Evolutionary conservation across 108 stramenopile genomes (phyloP), one percentile per base, ranked within the genome.

Genomic region (Stephanodiscus minutulus): DNA sequence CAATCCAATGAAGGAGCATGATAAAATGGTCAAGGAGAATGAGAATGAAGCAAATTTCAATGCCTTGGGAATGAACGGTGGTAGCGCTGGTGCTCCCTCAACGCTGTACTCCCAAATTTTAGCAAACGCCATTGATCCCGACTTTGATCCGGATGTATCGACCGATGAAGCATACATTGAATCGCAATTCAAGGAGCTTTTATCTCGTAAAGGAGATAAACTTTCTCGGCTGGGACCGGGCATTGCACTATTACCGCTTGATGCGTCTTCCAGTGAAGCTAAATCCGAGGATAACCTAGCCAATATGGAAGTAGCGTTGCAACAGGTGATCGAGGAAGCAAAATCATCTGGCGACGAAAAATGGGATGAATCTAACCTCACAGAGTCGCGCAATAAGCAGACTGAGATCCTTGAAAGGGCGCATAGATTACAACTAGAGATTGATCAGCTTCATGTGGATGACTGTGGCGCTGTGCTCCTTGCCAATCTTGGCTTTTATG

Each of bases 391-490:
- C 31, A 7, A 24, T 8, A 68, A 68, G 44, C 67, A 68, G 31
- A 44, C 24, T 1, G 55, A 79, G 33, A 83, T 85, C 53, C 86
- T 76, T 74, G 77, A 50, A 24, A 64, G 61, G 49, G 90, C 90
- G 17, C 50, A 69, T 44, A 63, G 78, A 50, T 63, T 79, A 29
- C 64, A 84, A 61, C 28, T 55, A 11, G 88, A 88, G 48, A 88
- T 94, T 20, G 82, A 86, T 28, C 74, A 88, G 44, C 36, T 86
- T 31, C 93, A 94, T 70, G 58, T 90, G 39, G 90, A 91, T 79
- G 93, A 94, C 68, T 90, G 88, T 54, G 93, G 88, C 17, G 76
- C 80, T 46, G 89, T 94, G 15, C 72, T 94, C 25, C 84, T 88
- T 29, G 85, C 86, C 12, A 94, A 94, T 73, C 79, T 87, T 1